Evolutionary conservation across 2,329 filamentous ascomycete species (phyloP).

Genomic region (Penicillium expansum): DNA sequence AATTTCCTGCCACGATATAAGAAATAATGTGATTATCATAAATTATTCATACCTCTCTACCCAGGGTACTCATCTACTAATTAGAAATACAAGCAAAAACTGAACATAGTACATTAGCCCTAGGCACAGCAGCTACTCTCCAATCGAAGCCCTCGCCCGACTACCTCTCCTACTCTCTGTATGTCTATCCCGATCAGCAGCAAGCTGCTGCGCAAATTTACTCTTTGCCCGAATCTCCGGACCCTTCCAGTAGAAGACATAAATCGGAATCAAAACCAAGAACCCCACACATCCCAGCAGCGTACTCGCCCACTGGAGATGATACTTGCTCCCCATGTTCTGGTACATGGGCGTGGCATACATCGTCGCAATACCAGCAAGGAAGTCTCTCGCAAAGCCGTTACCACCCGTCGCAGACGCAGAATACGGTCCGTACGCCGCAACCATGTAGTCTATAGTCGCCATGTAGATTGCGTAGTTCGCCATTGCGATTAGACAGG

Average conservation of each 20-base stretch:
- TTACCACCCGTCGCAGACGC: slow-evolving; percentile 75
- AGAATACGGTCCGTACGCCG: slow-evolving; percentile 69
- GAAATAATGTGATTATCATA: too few relatives aligned
- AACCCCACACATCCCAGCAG: slow-evolving; percentile 53
- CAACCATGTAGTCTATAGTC: slow-evolving; percentile 75
- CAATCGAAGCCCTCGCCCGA: slow-evolving; percentile 2
- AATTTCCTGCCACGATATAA: too few relatives aligned
- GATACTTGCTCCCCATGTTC: slow-evolving; percentile 44
- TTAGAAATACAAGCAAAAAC: background rate
- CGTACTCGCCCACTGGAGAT: slow-evolving; percentile 54
- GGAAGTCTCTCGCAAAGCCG: slow-evolving; percentile 69
- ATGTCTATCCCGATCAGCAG: slow-evolving; percentile 18
- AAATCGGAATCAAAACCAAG: slow-evolving; percentile 54
- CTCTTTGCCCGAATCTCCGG: slow-evolving; percentile 48
- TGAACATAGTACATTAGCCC: background rate
- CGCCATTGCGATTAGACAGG: slow-evolving; percentile 66
- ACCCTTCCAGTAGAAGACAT: slow-evolving; percentile 57
- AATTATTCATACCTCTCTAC: too few relatives aligned
- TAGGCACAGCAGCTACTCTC: background rate
- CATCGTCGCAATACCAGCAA: slow-evolving; percentile 69
- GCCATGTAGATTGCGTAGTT: slow-evolving; percentile 75
- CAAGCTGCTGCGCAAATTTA: slow-evolving; percentile 24
- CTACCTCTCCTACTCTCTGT: slow-evolving; percentile 13
- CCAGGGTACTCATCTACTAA: background rate
- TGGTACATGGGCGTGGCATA: slow-evolving; percentile 64